Percentiles rank a stretch among this genome's conserved stretches.
phyloP scores from a whole-genome alignment of 495 filamentous ascomycete species.

The Neurospora sp. region DNA sequence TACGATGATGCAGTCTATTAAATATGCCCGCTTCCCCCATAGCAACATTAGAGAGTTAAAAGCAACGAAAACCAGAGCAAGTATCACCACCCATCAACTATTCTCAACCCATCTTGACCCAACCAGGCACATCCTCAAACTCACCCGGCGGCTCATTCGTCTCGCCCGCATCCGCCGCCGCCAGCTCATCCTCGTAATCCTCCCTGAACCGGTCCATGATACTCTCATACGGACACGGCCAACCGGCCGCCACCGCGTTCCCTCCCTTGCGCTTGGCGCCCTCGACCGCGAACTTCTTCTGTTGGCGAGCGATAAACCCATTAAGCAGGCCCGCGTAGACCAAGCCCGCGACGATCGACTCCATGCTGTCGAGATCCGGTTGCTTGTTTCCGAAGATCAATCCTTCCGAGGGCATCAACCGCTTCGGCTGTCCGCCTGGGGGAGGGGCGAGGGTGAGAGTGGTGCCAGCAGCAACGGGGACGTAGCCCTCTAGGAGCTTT shows the following conservation, averaged over 20 bases:
- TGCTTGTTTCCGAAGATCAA: conserved; percentile 42
- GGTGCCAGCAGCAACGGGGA: conserved; percentile 18
- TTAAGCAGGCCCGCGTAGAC: conserved; percentile 75
- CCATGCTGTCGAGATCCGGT: conserved; percentile 57
- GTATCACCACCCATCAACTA: neutral
- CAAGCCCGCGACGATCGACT: conserved; percentile 64
- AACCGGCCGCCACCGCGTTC: conserved; percentile 35
- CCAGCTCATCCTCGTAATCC: conserved; percentile 18
- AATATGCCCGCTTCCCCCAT: neutral
- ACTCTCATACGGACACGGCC: conserved; percentile 26
- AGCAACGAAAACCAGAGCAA: neutral
- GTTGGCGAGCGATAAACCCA: conserved; percentile 74
- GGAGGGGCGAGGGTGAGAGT: conserved; percentile 25
- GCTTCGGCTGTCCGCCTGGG: conserved; percentile 37
- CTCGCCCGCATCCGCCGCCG: conserved; percentile 13
- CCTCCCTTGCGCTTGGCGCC: conserved; percentile 55
- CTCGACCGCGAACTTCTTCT: conserved; percentile 68
- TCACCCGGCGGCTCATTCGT: conserved; percentile 19
- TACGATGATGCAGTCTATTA: neutral
- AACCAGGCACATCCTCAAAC: conserved; percentile 26
- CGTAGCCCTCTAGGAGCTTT: conserved; percentile 41
- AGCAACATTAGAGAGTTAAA: neutral
- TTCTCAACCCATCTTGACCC: conserved; percentile 18
- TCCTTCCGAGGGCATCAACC: conserved; percentile 37
- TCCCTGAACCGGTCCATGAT: conserved; percentile 24